phyloP scores from a whole-genome alignment of 2,329 filamentous ascomycete species.

The Exophiala phaeomuriformis region DNA sequence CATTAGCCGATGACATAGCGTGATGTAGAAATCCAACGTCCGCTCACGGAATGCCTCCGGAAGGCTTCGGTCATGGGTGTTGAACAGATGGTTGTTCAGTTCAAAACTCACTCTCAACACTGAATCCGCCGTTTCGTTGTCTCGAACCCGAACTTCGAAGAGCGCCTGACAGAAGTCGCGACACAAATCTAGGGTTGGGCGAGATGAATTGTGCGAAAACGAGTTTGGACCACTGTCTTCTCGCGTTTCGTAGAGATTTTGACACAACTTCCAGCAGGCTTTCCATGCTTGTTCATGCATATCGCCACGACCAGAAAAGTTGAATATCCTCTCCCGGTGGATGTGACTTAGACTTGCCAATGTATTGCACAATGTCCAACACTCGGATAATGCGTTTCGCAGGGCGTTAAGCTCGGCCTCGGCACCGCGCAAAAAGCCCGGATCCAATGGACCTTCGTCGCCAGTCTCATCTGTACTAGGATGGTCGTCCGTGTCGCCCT shows the following conservation, averaged over 20 bases:
- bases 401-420: slow-evolving; percentile 57
- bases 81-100: slow-evolving; percentile 90
- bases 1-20: slow-evolving; percentile 90
- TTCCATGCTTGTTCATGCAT: slow-evolving; percentile 86
- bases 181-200: slow-evolving; percentile 74
- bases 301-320: slow-evolving; percentile 65
- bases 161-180: slow-evolving; percentile 86
- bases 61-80: slow-evolving; percentile 75
- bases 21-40: slow-evolving; percentile 90
- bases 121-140: slow-evolving; percentile 74
- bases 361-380: slow-evolving; percentile 91
- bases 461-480: slow-evolving; percentile 26
- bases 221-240: slow-evolving; percentile 63
- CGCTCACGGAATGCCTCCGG: slow-evolving; percentile 82
- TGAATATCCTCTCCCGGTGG: slow-evolving; percentile 72
- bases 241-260: slow-evolving; percentile 75
- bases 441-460: slow-evolving; percentile 12
- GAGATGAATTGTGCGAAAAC: slow-evolving; percentile 39
- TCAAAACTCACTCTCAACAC: slow-evolving; percentile 89
- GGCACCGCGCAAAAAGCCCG: slow-evolving; percentile 40
- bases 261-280: slow-evolving; percentile 87
- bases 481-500: slow-evolving; percentile 27
- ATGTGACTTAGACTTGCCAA: slow-evolving; percentile 76
- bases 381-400: slow-evolving; percentile 72
- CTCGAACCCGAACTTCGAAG: slow-evolving; percentile 74